phyloP scores from a whole-genome alignment of 1,284 basidiomycete genomes.

The Moesziomyces sp. region DNA sequence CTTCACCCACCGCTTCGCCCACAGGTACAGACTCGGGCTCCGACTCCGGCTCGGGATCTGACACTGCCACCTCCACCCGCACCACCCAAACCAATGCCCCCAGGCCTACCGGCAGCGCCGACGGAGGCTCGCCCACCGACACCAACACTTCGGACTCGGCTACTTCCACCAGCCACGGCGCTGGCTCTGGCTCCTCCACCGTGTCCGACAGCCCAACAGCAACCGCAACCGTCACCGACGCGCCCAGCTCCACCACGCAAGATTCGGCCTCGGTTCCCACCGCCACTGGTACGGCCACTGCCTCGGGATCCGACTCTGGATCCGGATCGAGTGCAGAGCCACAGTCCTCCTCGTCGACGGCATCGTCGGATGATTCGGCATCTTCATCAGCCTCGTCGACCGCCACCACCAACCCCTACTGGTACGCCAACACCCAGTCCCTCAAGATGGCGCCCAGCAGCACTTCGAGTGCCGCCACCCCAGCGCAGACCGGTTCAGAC shows the following conservation, averaged over 20 bases:
- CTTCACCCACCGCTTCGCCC: constrained; percentile 1
- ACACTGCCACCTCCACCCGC: background rate
- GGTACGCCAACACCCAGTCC: constrained; percentile 52
- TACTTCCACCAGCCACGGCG: constrained; percentile 3
- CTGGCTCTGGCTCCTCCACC: constrained; percentile 8
- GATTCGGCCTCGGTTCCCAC: background rate
- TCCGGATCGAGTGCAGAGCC: constrained; percentile 12
- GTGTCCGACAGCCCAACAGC: background rate
- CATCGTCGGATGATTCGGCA: constrained; percentile 11
- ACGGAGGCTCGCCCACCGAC: background rate
- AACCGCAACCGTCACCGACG: constrained; percentile 5
- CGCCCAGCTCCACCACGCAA: constrained; percentile 17
- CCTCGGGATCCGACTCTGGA: constrained; percentile 7
- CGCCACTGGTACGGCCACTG: constrained; percentile 7
- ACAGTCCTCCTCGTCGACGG: constrained; percentile 12
- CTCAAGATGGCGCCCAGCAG: constrained; percentile 36
- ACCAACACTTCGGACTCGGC: constrained; percentile 1
- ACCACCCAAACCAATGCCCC: background rate
- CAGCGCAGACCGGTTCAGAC: constrained; percentile 14
- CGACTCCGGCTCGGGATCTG: background rate
- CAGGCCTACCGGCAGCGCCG: constrained; percentile 1
- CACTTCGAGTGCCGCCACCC: constrained; percentile 8
- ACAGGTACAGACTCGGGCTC: background rate
- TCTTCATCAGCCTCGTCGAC: constrained; percentile 16
- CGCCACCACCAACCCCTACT: constrained; percentile 42